Evolutionary conservation across 345 rosid species (phyloP).

Genomic region (Arabidopsis suecica): DNA sequence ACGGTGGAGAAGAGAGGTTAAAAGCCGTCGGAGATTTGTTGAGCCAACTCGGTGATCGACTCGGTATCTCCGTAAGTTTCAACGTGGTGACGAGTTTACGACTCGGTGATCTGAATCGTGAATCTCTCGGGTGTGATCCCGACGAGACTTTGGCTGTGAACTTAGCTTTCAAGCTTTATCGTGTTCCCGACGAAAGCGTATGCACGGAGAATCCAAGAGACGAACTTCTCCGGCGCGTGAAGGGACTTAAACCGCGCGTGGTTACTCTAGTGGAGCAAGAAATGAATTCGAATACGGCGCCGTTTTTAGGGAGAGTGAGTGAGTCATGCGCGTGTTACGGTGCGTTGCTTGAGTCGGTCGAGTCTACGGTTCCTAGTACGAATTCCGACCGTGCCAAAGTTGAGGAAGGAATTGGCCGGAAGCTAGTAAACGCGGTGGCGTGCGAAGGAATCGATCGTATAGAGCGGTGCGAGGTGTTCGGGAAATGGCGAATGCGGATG

Average conservation of each 20-base stretch:
- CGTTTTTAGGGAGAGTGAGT: slow-evolving; percentile 63
- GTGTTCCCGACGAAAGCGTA: slow-evolving; percentile 91
- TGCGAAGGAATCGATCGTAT: slow-evolving; percentile 88
- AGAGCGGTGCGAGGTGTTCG: slow-evolving; percentile 93
- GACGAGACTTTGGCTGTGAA: slow-evolving; percentile 80
- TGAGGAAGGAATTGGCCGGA: slow-evolving; percentile 75
- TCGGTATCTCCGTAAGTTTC: slow-evolving; percentile 59
- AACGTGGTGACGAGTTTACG: slow-evolving; percentile 48
- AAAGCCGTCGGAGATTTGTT: slow-evolving; percentile 53
- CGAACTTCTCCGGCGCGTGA: slow-evolving; percentile 90
- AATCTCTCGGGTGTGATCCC: slow-evolving; percentile 66
- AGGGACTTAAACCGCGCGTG: slow-evolving; percentile 69
- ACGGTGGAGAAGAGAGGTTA: slow-evolving; percentile 57
- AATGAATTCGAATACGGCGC: slow-evolving; percentile 72
- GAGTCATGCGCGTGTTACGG: slow-evolving; percentile 68
- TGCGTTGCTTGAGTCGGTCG: slow-evolving; percentile 80
- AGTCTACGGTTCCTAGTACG: slow-evolving; percentile 57
- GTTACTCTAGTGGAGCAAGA: slow-evolving; percentile 84
- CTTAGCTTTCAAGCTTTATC: slow-evolving; percentile 74
- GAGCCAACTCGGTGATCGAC: slow-evolving; percentile 48
- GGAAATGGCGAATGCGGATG: slow-evolving; percentile 97
- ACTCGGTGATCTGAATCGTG: slow-evolving; percentile 64
- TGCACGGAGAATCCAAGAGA: slow-evolving; percentile 86
- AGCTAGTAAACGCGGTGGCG: slow-evolving; percentile 73
- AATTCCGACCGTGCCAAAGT: slow-evolving; percentile 53